Conservation (phyloP, 495 filamentous ascomycete genomes). For the Apodospora peruviana region DNA sequence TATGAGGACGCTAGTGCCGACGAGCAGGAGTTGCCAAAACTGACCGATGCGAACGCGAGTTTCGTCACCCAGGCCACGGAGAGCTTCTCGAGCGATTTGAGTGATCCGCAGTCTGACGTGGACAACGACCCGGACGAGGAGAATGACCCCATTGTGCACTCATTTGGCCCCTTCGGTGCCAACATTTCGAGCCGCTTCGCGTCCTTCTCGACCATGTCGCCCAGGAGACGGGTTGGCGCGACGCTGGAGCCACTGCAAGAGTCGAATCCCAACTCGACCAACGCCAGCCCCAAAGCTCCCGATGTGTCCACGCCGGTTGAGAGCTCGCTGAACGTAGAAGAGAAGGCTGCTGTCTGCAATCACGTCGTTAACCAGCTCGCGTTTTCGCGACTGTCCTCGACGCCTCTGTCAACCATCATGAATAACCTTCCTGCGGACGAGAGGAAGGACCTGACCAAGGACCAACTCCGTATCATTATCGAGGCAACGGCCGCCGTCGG, state of each 20-base stretch:
- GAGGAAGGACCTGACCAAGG: constrained; percentile 49
- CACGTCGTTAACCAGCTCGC: constrained; percentile 92
- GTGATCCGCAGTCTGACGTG: constrained; percentile 53
- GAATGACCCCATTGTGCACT: constrained; percentile 85
- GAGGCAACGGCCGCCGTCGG: constrained; percentile 72
- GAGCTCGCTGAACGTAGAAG: constrained; percentile 27
- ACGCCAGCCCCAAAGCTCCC: constrained; percentile 5
- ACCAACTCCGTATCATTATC: constrained; percentile 64
- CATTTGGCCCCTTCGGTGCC: constrained; percentile 82
- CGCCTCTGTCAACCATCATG: constrained; percentile 81
- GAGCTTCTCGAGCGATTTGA: constrained; percentile 54
- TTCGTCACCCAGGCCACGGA: constrained; percentile 34
- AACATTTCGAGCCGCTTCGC: constrained; percentile 75
- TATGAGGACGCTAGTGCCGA: constrained; percentile 53
- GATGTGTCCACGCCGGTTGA: constrained; percentile 13
- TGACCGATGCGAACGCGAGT: constrained; percentile 16
- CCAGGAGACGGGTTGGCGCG: constrained; percentile 18
- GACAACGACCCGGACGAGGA: constrained; percentile 83
- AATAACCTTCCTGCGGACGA: constrained; percentile 71
- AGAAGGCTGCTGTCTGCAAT: constrained; percentile 50
- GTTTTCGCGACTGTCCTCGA: constrained; percentile 92
- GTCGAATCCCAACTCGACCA: constrained; percentile 8
- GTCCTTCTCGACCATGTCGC: constrained; percentile 60
- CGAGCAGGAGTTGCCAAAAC: constrained; percentile 33
- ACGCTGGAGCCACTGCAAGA: constrained; percentile 5